Percentiles rank a stretch among this genome's conserved stretches.
Conservation (phyloP, 75 land plant species). For the Pinus albicaulis region DNA sequence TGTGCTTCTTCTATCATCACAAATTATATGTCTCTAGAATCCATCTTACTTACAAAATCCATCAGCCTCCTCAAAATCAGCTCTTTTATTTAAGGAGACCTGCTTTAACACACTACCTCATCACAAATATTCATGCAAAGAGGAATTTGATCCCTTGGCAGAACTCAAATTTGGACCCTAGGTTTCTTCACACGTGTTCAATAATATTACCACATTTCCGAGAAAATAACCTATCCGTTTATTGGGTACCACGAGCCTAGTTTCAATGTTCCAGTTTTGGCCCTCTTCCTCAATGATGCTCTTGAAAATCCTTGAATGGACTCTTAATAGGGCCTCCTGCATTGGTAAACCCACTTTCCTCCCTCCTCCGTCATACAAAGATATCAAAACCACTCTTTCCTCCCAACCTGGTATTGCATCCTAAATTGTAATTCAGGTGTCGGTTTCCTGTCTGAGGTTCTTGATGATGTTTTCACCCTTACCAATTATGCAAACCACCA, state of each 20-base stretch:
- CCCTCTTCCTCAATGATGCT: constrained; percentile 13
- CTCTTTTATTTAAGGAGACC: too few relatives aligned
- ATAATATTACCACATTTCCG: constrained; percentile 89
- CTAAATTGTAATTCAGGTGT: constrained; percentile 75
- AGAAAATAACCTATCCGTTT: constrained; percentile 76
- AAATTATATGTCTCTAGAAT: too few relatives aligned
- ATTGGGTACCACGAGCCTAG: constrained; percentile 72
- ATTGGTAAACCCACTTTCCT: constrained; percentile 55
- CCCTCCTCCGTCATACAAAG: constrained; percentile 44
- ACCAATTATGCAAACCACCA: constrained; percentile 72
- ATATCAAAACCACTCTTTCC: constrained; percentile 72
- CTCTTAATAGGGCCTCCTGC: constrained; percentile 69
- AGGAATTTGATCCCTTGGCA: constrained; percentile 80
- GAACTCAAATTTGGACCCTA: constrained; percentile 77
- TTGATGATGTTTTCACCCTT: constrained; percentile 76
- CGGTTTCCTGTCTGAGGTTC: constrained; percentile 69
- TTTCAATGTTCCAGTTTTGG: constrained; percentile 29
- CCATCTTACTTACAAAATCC: too few relatives aligned
- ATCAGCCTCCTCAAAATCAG: too few relatives aligned
- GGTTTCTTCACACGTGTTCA: constrained; percentile 86
- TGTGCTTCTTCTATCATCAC: too few relatives aligned
- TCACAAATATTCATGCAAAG: too few relatives aligned
- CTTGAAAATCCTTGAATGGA: constrained; percentile 73
- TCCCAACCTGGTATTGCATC: constrained; percentile 61
- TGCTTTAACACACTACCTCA: too few relatives aligned